Evolutionary conservation across 1,139 yeast species (phyloP), one percentile per base, ranked within the genome.

Genomic region (Kodamaea suecica): DNA sequence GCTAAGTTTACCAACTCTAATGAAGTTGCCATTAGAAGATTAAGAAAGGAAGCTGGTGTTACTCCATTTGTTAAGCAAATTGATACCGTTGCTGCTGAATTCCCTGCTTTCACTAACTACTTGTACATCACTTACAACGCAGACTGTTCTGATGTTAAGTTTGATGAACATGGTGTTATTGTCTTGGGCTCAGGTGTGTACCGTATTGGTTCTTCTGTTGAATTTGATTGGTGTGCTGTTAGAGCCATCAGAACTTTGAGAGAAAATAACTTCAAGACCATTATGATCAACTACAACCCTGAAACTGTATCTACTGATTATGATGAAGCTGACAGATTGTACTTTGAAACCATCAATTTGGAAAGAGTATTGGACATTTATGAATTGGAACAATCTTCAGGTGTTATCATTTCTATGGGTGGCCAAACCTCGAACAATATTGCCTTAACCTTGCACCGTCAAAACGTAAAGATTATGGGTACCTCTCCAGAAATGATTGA

Each of bases 401-500:
- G 98, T 71, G 97, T 92, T 44, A 82, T 92, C 47, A 87, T 92
- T 48, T 84, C 97, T 43, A 88, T 92, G 95, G 98, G 98, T 75
- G 98, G 98, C 59, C 98, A 94, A 71, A 86, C 96, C 29, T 87
- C 97, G 6, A 88, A 92, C 70, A 92, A 92, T 63, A 92, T 92
- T 70, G 98, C 98, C 23, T 75, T 92, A 60, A 81, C 90, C 44
- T 74, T 92, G 55, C 92, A 90, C 66, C 84, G 97, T 66, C 95
- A 90, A 68, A 87, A 87, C 57, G 97, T 88, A 50, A 92, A 90
- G 71, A 85, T 92, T 47, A 73, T 92, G 52, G 98, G 98, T 65
- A 92, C 98, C 34, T 84, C 95, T 27, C 98, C 98, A 41, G 96
- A 87, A 63, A 88, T 87, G 95, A 92, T 92, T 62, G 98, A 92